These are phyloP conservation scores for Corylus americana DNA, from an alignment of 306 rosid genomes.

Conservation along the genomic window DNA sequence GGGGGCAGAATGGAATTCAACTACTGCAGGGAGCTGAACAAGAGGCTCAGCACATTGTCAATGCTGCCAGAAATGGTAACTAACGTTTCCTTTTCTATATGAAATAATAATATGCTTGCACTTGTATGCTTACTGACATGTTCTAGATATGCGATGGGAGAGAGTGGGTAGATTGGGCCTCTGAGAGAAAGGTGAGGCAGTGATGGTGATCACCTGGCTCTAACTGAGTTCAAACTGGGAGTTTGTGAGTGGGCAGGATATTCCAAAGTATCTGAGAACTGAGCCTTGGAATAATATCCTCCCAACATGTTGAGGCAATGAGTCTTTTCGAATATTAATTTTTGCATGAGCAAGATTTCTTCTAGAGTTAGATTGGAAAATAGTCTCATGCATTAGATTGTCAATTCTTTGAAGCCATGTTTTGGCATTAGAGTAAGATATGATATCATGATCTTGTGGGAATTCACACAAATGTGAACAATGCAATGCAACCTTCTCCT, in stretches of 20 bases:
- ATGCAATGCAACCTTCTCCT: not conserved
- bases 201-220: not conserved
- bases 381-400: not conserved
- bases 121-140: not conserved
- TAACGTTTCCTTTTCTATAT: constrained; percentile 16
- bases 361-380: not conserved
- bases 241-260: not conserved
- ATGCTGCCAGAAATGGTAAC: constrained; percentile 78
- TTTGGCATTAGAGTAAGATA: not conserved
- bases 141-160: not conserved
- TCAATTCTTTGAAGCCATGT: not conserved
- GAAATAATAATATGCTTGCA: not conserved
- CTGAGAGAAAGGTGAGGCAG: not conserved
- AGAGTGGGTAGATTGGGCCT: not conserved
- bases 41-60: constrained; percentile 91
- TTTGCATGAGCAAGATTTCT: not conserved
- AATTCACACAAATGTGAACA: not conserved
- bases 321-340: not conserved
- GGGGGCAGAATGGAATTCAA: constrained; percentile 93
- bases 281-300: not conserved
- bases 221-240: not conserved
- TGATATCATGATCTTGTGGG: not conserved
- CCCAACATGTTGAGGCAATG: not conserved
- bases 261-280: too few relatives aligned
- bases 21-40: constrained; percentile 94